A percentile compares a stretch with the other conserved stretches of the same genome.
These are phyloP conservation scores for Ogataea neopini DNA, from an alignment of 805 yeast genomes.

Conservation along the genomic window DNA sequence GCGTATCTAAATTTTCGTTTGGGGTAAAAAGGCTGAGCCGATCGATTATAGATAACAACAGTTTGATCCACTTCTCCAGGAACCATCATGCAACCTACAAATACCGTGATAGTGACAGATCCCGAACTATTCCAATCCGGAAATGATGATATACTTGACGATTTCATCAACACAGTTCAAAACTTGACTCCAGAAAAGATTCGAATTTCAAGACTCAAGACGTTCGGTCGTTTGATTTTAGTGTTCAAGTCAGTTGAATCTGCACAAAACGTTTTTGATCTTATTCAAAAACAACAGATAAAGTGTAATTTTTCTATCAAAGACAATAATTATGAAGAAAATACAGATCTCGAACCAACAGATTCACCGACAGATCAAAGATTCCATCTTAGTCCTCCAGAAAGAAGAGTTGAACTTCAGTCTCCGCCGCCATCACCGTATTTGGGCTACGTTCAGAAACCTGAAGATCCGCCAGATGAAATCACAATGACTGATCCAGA, in stretches of 20 bases:
- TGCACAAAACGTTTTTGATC: conserved; percentile 17
- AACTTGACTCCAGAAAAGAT: conserved; percentile 22
- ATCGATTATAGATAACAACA: conserved; percentile 1
- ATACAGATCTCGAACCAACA: neutral
- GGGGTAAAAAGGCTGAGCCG: neutral
- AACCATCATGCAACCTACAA: conserved; percentile 20
- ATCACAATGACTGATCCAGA: conserved; percentile 33
- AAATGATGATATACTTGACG: conserved; percentile 21
- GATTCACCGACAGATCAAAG: neutral
- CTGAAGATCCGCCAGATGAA: conserved; percentile 37
- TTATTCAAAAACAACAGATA: conserved; percentile 22
- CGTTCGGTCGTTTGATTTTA: conserved; percentile 30
- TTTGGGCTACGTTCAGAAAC: conserved; percentile 32
- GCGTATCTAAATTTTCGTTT: neutral
- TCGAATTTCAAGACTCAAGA: conserved; percentile 25
- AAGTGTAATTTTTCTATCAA: conserved; percentile 25
- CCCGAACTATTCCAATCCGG: conserved; percentile 17
- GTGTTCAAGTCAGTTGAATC: conserved; percentile 25
- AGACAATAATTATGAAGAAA: conserved; percentile 14
- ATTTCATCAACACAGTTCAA: conserved; percentile 19
- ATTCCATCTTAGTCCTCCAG: conserved; percentile 27
- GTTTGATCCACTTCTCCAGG: neutral
- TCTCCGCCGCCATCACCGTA: conserved; percentile 41
- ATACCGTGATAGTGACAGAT: conserved; percentile 34
- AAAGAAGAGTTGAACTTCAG: conserved; percentile 32